phyloP scores from a whole-genome alignment of 2,329 filamentous ascomycete species.

The Aureobasidium sp. region DNA sequence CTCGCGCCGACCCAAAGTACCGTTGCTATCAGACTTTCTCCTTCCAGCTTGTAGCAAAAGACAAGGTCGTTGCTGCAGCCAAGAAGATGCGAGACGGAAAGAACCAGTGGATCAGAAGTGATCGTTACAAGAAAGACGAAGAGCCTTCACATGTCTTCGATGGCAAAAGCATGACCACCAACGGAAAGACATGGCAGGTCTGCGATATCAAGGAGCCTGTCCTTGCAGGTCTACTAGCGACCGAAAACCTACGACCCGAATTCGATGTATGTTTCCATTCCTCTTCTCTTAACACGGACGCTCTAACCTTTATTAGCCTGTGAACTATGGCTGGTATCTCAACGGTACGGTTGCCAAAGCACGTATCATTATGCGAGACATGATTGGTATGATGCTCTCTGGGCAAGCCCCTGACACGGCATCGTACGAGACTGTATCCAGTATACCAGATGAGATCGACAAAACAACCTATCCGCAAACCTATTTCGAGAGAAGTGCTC shows the following conservation, averaged over 20 bases:
- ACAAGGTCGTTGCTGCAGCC: conserved; percentile 3
- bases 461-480: not conserved
- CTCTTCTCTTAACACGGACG: conserved; percentile 34
- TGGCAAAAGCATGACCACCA: conserved; percentile 61
- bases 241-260: conserved; percentile 41
- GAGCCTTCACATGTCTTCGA: conserved; percentile 67
- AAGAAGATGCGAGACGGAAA: conserved; percentile 11
- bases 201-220: conserved; percentile 84
- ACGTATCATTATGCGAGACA: conserved; percentile 80
- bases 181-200: conserved; percentile 89
- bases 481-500: not conserved
- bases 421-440: conserved; percentile 11
- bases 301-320: conserved; percentile 16
- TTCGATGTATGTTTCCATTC: conserved; percentile 49
- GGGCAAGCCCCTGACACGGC: conserved; percentile 24
- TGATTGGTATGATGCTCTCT: conserved; percentile 48
- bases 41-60: conserved; percentile 56
- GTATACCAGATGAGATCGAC: conserved; percentile 4
- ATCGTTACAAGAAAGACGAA: conserved; percentile 11
- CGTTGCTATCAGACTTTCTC: conserved; percentile 82
- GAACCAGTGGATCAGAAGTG: conserved; percentile 12
- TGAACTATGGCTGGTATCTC: conserved; percentile 71
- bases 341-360: conserved; percentile 75
- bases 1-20: conserved; percentile 65
- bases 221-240: conserved; percentile 56